These are phyloP conservation scores for Forsythia suspensa DNA, from an alignment of 257 asterid species.

Conservation along the genomic window DNA sequence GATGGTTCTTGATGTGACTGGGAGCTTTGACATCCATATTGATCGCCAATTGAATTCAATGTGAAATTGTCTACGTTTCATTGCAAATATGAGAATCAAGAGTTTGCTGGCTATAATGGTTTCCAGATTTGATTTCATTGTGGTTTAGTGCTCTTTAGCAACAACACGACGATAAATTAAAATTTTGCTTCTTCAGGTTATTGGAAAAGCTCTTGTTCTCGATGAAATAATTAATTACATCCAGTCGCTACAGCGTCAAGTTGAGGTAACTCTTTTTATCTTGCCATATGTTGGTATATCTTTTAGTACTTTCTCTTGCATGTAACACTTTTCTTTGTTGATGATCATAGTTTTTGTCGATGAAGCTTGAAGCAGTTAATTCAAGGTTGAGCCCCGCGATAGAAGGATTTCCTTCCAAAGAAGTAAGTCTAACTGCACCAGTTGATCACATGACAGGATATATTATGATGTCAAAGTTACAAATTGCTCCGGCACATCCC, in stretches of 20 bases:
- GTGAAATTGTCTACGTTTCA: not conserved
- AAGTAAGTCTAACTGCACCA: slow-evolving; percentile 48
- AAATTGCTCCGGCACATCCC: not conserved
- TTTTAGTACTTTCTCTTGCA: not conserved
- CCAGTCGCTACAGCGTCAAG: slow-evolving; percentile 89
- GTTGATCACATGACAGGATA: not conserved
- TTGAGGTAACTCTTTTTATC: slow-evolving; percentile 57
- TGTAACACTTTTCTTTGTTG: slow-evolving; percentile 14
- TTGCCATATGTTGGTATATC: not conserved
- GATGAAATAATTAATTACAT: slow-evolving; percentile 90
- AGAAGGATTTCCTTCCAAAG: slow-evolving; percentile 70
- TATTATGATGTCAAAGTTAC: not conserved
- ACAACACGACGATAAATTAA: not conserved
- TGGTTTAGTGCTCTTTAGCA: slow-evolving; percentile 7
- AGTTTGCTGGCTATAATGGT: not conserved
- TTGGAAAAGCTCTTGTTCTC: slow-evolving; percentile 89
- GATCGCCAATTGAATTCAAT: not conserved
- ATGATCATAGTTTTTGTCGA: slow-evolving; percentile 72
- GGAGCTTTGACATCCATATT: not conserved
- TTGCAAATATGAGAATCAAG: not conserved
- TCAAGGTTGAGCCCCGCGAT: slow-evolving; percentile 57
- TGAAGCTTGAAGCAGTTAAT: slow-evolving; percentile 96
- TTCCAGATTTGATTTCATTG: slow-evolving; percentile 5
- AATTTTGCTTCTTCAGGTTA: slow-evolving; percentile 45
- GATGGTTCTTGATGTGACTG: not conserved